Conservation (phyloP, 805 yeast species). For the Metschnikowia henanensis region DNA sequence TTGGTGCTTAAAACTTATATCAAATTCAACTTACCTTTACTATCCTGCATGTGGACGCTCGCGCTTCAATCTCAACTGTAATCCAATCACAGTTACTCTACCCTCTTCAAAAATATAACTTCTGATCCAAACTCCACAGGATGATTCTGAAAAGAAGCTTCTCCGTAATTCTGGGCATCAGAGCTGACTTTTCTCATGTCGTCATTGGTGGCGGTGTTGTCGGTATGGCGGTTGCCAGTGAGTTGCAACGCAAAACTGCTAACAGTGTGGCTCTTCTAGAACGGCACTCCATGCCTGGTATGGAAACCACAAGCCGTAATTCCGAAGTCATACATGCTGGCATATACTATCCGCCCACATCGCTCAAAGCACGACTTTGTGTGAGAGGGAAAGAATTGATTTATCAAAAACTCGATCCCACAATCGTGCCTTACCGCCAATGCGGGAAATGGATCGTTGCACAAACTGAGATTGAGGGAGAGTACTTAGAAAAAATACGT, state of each 20-base stretch:
- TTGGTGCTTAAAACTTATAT: too few species aligned
- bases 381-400: conserved; percentile 71
- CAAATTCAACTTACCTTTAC: too few species aligned
- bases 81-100: too few species aligned
- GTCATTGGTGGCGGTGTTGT: conserved; percentile 85
- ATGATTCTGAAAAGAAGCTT: conserved; percentile 2
- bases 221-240: conserved; percentile 79
- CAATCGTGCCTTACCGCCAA: conserved; percentile 48
- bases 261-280: conserved; percentile 67
- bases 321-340: conserved; percentile 96
- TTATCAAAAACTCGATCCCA: conserved; percentile 40
- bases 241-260: conserved; percentile 46
- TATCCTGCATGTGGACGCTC: too few species aligned
- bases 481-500: conserved; percentile 55
- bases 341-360: conserved; percentile 69
- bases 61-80: too few species aligned
- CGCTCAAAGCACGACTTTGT: conserved; percentile 70
- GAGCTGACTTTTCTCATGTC: conserved; percentile 63
- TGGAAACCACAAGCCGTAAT: conserved; percentile 85
- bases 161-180: neutral
- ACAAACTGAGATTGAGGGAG: conserved; percentile 62
- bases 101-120: too few species aligned
- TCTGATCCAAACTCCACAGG: too few species aligned
- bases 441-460: conserved; percentile 93
- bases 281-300: conserved; percentile 62